Conservation (phyloP, 2,329 filamentous ascomycete genomes). For the Verticillium nubilum region DNA sequence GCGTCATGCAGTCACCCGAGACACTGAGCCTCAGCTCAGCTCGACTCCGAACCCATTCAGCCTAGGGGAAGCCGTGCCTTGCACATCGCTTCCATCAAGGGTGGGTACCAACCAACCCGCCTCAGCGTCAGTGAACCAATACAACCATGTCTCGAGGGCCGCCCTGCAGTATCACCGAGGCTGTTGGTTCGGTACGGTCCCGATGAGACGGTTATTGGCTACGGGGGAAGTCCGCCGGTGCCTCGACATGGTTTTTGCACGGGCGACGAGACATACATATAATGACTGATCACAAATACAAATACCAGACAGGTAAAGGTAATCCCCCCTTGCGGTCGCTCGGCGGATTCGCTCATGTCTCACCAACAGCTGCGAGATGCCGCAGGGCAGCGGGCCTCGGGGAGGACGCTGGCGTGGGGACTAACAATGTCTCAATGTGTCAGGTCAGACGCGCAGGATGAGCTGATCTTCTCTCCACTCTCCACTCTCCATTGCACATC, state of each 20-base stretch:
- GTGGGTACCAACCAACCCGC: too few species aligned
- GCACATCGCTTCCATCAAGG: too few species aligned
- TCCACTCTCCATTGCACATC: too few species aligned
- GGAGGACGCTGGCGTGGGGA: background rate
- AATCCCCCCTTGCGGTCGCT: too few species aligned
- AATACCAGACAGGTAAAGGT: too few species aligned
- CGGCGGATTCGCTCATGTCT: too few species aligned
- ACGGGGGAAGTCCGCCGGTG: background rate
- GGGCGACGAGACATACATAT: background rate
- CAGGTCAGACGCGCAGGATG: too few species aligned
- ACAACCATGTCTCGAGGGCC: background rate
- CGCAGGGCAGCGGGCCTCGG: background rate
- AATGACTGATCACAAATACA: background rate
- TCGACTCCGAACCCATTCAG: background rate
- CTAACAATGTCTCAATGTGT: background rate
- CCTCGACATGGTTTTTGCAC: background rate
- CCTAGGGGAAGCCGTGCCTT: background rate
- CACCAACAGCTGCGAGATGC: background rate
- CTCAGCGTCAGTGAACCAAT: too few species aligned
- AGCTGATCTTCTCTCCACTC: background rate
- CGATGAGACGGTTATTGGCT: background rate
- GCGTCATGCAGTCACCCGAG: background rate
- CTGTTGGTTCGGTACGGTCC: constrained; percentile 1
- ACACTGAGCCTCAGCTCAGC: background rate
- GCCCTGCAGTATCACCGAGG: background rate